phyloP scores from a whole-genome alignment of 352 stramenopile genomes.

The Pythium aquatile region DNA sequence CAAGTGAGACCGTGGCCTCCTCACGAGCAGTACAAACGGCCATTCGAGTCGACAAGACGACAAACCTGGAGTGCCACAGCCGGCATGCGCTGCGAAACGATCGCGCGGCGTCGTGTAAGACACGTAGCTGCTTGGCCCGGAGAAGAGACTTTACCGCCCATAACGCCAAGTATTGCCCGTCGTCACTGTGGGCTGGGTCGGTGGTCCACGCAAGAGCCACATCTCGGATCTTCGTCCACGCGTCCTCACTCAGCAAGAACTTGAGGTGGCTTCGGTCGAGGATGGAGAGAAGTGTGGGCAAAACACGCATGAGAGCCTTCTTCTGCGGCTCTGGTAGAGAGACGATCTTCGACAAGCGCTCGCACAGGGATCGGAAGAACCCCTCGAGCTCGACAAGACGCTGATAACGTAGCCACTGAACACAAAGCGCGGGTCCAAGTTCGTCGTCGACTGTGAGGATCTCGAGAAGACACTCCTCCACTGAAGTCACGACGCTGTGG shows the following conservation, averaged over 20 bases:
- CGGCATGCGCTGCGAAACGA: slow-evolving; percentile 3
- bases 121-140: slow-evolving; percentile 2
- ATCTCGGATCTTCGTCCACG: slow-evolving; percentile 7
- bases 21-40: not conserved
- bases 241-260: not conserved
- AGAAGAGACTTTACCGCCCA: not conserved
- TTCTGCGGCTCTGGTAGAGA: not conserved
- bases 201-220: not conserved
- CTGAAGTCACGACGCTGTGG: too few species aligned
- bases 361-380: not conserved
- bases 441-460: not conserved
- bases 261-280: not conserved
- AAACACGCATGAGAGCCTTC: not conserved
- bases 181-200: not conserved
- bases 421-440: not conserved
- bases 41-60: not conserved
- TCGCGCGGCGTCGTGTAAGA: not conserved
- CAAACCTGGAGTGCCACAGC: slow-evolving; percentile 1
- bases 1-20: not conserved
- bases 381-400: too few species aligned
- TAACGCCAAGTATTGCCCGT: not conserved
- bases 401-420: not conserved
- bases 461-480: not conserved
- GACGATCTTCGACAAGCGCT: not conserved
- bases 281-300: not conserved